Base-by-base conservation (phyloP, 148 eudicot genomes). In the Oxyria digyna region DNA sequence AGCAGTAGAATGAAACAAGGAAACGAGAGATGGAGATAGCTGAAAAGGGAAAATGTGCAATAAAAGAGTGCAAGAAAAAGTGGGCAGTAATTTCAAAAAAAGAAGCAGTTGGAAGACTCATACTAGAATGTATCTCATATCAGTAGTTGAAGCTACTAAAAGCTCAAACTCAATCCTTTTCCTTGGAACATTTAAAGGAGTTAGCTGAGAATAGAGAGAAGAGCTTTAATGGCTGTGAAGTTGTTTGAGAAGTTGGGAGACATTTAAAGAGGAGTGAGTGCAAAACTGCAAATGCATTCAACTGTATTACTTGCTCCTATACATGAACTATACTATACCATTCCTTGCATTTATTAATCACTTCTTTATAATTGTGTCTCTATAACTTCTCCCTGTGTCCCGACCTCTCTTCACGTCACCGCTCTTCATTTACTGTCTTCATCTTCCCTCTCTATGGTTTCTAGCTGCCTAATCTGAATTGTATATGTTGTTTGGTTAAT, bases 331-430 rank as follows among this genome's bases (percentile, higher is more conserved):
- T n/a, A 13, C 3, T 43, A 12, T 20, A 23, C 55, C 24, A 3
- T 7, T 31, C 62, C 62, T 23, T 54, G 62, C 62, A 54, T 54
- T 54, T 54, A 54, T 23, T 23, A 54, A 54, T 54, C 62, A 27
- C 23, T 15, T 21, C 59, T 20, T 52, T 9, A 52, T 52, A 23
- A 8, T 20, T 52, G 29, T 52, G 59, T 52, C 3, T 35, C 38
- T 35, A 35, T 13, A 6, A 21, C 26, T 54, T 54, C 14, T 26
- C 62, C 62, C 32, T 26, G 62, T 24, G 13, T 52, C 59, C n/a
- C n/a, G n/a, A n/a, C n/a, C n/a, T n/a, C n/a, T n/a, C 57, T 50
- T 50, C 23, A 50, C 57, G 57, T 50, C 57, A 50, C 57, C 57
- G 57, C 57, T n/a, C 57, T 50, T 27, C 62, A 54, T 54, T 54